Evolutionary conservation across 2,329 filamentous ascomycete species (phyloP), one percentile per base, ranked within the genome.

Genomic region (Colletotrichum simmondsii): DNA sequence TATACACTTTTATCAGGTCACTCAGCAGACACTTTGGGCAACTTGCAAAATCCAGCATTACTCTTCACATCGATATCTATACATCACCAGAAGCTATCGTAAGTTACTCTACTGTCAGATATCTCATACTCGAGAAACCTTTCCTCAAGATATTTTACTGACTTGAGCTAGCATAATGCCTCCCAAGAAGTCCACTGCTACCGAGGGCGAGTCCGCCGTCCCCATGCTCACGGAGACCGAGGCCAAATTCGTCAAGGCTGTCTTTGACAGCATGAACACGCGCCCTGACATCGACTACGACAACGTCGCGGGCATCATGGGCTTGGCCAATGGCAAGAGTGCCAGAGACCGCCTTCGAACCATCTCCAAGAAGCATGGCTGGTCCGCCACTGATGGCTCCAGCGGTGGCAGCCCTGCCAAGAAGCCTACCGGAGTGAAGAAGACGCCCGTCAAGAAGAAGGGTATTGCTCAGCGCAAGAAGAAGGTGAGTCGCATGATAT

Each of bases 201-300:
- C 74, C 28, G 77, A 68, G 7, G 46, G 4, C 24, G 64, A 78
- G 19, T 76, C 69, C 57, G 74, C 77, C 0, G 35, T 71, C 11
- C 67, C 77, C 26, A 61, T 78, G 11, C 77, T 84, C 58, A 84
- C 78, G 12, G 79, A 81, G 1, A 76, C 71, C 24, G 84, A 85
- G 46, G 76, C 81, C 54, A 79, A 80, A 35, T 83, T 85, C 76
- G 79, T 85, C 76, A 83, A 84, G 67, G 80, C 81, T 14, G 77
- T 85, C 52, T 85, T 85, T 71, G 80, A 84, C 75, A 82, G 84
- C 75, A 83, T 85, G 80, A 81, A 77, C 5, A 75, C 80, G 56
- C 83, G 82, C 73, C 82, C 82, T 7, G 81, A 84, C 8, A 80
- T 85, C 32, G 78, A 87, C 76, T 87, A 82, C 79, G 77, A 82